Percentiles rank a stretch among this genome's conserved stretches.
Conservation (phyloP, 139 green algal genomes). For the Tetradesmus obliquus region DNA sequence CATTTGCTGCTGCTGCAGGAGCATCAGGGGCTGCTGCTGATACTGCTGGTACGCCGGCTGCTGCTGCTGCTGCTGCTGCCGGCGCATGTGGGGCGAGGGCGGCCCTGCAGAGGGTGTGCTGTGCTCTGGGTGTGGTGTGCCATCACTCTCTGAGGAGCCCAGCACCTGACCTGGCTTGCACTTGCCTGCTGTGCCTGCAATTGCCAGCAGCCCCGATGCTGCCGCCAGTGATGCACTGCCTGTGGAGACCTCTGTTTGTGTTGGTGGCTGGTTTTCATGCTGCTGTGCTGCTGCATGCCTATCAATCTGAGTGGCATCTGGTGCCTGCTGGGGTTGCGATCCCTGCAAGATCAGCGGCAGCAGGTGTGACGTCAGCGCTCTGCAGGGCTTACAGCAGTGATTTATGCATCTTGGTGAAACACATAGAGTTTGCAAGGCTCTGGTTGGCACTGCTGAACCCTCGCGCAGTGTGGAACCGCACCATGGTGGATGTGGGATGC, state of each 20-base stretch:
- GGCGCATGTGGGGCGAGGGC: background rate
- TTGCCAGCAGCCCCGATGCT: constrained; percentile 34
- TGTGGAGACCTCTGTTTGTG: constrained; percentile 28
- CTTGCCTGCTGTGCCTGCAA: constrained; percentile 18
- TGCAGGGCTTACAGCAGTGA: background rate
- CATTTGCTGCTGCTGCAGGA: constrained; percentile 38
- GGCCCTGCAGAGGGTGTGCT: constrained; percentile 34
- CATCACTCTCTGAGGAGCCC: constrained; percentile 39
- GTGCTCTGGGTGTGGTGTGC: constrained; percentile 29
- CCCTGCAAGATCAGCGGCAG: background rate
- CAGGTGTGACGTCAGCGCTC: background rate
- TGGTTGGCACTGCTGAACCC: too few species aligned
- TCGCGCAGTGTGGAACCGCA: background rate
- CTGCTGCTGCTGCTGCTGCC: background rate
- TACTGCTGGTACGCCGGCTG: constrained; percentile 10
- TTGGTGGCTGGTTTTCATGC: background rate
- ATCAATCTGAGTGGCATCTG: constrained; percentile 10
- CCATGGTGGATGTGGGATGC: background rate
- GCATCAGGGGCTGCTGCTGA: constrained; percentile 17
- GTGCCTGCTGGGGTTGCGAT: background rate
- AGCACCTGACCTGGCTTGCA: constrained; percentile 3
- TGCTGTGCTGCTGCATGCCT: constrained; percentile 17
- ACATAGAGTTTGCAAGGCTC: background rate
- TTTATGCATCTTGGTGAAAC: background rate
- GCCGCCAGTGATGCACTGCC: constrained; percentile 35